Conservation (phyloP, 2,329 filamentous ascomycete genomes). For the Aspergillus brasiliensis region DNA sequence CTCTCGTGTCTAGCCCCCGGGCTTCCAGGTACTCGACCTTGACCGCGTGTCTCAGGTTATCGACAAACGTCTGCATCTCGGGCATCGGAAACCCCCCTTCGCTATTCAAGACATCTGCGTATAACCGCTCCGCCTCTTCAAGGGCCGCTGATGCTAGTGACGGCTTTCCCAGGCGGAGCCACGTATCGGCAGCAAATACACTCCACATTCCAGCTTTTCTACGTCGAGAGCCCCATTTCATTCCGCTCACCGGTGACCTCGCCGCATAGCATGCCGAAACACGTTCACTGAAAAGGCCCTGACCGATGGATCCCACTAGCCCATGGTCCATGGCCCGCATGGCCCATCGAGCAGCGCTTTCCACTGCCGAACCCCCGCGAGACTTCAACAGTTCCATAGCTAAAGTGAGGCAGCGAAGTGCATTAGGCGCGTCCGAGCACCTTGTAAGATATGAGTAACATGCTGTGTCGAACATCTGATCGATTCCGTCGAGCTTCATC, state of each 20-base stretch:
- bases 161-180: conserved; percentile 75
- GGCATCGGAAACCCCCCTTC: conserved; percentile 51
- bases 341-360: conserved; percentile 86
- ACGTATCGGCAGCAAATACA: conserved; percentile 78
- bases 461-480: conserved; percentile 85
- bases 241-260: conserved; percentile 67
- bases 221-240: conserved; percentile 69
- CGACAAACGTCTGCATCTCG: conserved; percentile 53
- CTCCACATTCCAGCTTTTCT: conserved; percentile 91
- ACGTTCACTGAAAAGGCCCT: conserved; percentile 82
- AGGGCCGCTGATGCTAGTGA: conserved; percentile 78
- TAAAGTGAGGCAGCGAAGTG: conserved; percentile 74
- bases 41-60: conserved; percentile 46
- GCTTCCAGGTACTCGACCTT: conserved; percentile 49
- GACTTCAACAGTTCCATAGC: conserved; percentile 80
- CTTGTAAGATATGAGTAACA: conserved; percentile 90
- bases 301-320: conserved; percentile 72
- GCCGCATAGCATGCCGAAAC: conserved; percentile 81
- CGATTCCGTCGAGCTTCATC: conserved; percentile 75
- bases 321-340: conserved; percentile 76
- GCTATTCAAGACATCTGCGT: conserved; percentile 46
- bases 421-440: conserved; percentile 76
- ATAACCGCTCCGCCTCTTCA: conserved; percentile 64
- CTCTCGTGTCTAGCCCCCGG: conserved; percentile 37
- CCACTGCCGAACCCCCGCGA: conserved; percentile 75